phyloP scores from a whole-genome alignment of 169 alveolate species.

The Plasmodium vinckei region DNA sequence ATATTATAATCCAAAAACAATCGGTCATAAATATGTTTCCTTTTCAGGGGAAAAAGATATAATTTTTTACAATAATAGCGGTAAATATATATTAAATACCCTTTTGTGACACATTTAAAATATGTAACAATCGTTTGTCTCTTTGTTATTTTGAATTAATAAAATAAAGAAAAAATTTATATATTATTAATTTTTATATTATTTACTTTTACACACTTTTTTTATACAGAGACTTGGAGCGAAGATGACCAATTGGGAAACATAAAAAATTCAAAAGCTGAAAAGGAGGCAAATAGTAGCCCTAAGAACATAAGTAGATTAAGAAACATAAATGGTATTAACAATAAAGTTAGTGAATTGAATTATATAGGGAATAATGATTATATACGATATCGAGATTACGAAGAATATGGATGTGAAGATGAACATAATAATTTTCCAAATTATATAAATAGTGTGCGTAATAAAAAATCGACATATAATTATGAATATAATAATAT shows the following conservation, averaged over 20 bases:
- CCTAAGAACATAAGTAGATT: too few relatives aligned
- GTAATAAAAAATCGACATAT: not conserved
- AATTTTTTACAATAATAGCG: constrained; percentile 20
- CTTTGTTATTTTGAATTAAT: too few relatives aligned
- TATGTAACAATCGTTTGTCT: not conserved
- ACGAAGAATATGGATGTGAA: too few relatives aligned
- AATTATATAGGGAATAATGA: too few relatives aligned
- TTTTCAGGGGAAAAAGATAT: constrained; percentile 29
- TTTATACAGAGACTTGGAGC: not conserved
- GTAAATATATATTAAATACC: not conserved
- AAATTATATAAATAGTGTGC: constrained; percentile 1
- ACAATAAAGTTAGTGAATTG: too few relatives aligned
- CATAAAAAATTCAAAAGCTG: too few relatives aligned
- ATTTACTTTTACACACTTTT: not conserved
- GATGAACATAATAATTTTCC: too few relatives aligned
- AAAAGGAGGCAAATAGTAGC: too few relatives aligned
- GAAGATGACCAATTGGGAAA: too few relatives aligned
- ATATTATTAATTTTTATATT: not conserved
- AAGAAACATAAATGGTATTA: too few relatives aligned
- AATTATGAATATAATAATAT: constrained; percentile 23
- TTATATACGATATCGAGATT: too few relatives aligned
- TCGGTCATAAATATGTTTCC: constrained; percentile 31
- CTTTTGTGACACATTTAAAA: not conserved
- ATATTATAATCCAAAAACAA: constrained; percentile 23
- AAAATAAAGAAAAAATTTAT: not conserved